Evolutionary conservation across 2,329 filamentous ascomycete species (phyloP), one percentile per base, ranked within the genome.

Genomic region (Colletotrichum sp.): DNA sequence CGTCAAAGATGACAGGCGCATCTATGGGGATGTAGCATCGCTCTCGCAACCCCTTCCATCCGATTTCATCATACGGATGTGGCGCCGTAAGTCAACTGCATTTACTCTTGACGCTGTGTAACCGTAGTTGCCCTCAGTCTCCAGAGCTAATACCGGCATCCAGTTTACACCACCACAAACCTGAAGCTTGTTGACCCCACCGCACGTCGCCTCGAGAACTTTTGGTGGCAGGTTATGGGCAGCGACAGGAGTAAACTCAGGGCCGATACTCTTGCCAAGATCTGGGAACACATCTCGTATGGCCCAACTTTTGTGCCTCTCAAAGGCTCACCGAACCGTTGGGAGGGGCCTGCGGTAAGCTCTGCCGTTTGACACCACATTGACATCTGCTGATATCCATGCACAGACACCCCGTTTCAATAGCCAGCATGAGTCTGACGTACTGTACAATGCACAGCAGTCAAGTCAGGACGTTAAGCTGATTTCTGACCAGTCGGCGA

Each of bases 151-250:
- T 59, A 21, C 16, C 49, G 8, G 30, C 44, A 55, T 34, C 21
- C 78, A 93, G 91, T 92, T 7, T 93, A 92, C 79, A 91, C 91
- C 13, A 91, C 88, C 34, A 93, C 90, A 18, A 89, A 90, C 77
- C 89, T 90, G 79, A 88, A 88, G 78, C 86, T 92, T 36, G 86
- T 88, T 75, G 91, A 93, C 79, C 91, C 91, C n/a, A 93, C 90
- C 5, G 90, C 91, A 32, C 89, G 89, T 75, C 90, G 92, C 21
- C 84, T 93, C 24, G 91, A 93, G 80, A 91, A 92, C 79, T 92
- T 92, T 78, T 93, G 91, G 91, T 93, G 91, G 89, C 91, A 92
- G 80, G 90, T 93, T 70, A 91, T 90, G 88, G 91, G 91, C 39
- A 93, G 92, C 78, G 85, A 92, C 77, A 86, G 89, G 32, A 87